phyloP scores from a whole-genome alignment of 768 basidiomycete genomes.

The Lepiota venenata region DNA sequence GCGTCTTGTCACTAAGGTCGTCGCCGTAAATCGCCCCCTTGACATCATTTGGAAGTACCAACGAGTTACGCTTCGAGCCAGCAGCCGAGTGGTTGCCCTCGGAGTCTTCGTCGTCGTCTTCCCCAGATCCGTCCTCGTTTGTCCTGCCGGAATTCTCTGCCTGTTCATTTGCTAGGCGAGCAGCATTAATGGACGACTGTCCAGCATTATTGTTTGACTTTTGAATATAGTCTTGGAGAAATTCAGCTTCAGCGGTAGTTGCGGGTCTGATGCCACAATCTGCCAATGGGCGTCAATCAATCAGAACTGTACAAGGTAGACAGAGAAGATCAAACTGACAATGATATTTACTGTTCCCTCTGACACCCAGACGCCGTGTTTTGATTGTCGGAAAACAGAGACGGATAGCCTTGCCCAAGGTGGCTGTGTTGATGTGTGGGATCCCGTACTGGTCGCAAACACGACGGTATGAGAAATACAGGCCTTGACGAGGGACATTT shows the following conservation, averaged over 20 bases:
- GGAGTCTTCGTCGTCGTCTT: conserved; percentile 86
- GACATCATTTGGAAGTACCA: conserved; percentile 60
- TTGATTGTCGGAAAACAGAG: conserved; percentile 94
- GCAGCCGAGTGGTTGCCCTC: conserved; percentile 63
- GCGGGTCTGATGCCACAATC: conserved; percentile 93
- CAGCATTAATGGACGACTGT: conserved; percentile 72
- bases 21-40: conserved; percentile 57
- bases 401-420: conserved; percentile 91
- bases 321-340: conserved; percentile 49
- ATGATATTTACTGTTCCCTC: conserved; percentile 96
- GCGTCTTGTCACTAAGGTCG: conserved; percentile 82
- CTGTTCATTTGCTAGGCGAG: conserved; percentile 67
- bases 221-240: conserved; percentile 88
- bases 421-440: conserved; percentile 94
- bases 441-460: conserved; percentile 92
- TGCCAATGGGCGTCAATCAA: conserved; percentile 36
- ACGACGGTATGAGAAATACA: conserved; percentile 90
- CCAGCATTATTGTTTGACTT: conserved; percentile 86
- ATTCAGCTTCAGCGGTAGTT: conserved; percentile 88
- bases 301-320: conserved; percentile 23
- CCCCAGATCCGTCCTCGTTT: conserved; percentile 68
- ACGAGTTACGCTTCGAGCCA: conserved; percentile 70
- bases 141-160: conserved; percentile 50
- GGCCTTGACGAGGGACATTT: conserved; percentile 89
- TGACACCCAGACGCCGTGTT: conserved; percentile 86